Percentiles rank a stretch among this genome's conserved stretches.
Evolutionary conservation across 2,329 filamentous ascomycete species (phyloP).

Genomic region (Neofusicoccum kwambonambiense): DNA sequence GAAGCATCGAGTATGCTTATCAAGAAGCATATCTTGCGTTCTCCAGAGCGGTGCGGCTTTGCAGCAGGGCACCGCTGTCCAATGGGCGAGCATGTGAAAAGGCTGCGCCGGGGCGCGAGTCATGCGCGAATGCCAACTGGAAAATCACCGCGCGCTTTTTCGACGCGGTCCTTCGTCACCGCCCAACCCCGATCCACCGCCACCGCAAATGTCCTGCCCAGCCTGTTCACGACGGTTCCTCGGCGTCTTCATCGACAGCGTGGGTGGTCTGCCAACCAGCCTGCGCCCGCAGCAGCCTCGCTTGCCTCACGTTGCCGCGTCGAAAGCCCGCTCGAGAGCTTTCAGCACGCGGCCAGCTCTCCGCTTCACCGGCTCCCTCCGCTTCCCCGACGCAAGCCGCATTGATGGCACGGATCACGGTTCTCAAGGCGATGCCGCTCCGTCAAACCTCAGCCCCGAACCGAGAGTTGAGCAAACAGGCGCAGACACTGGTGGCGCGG

Average conservation of each 20-base stretch:
- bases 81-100: background rate
- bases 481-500: background rate
- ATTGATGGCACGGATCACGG: background rate
- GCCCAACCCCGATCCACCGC: background rate
- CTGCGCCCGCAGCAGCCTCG: background rate
- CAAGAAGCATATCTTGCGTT: background rate
- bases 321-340: background rate
- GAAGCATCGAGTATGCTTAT: background rate
- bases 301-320: background rate
- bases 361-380: background rate
- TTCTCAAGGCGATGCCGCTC: background rate
- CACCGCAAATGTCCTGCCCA: slow-evolving; percentile 3
- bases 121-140: background rate
- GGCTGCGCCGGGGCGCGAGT: background rate
- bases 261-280: too few relatives aligned
- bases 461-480: background rate
- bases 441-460: background rate
- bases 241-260: background rate
- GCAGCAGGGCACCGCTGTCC: background rate
- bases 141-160: slow-evolving; percentile 1
- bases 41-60: background rate
- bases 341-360: background rate
- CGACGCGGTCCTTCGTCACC: background rate
- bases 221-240: background rate
- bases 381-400: background rate